Evolutionary conservation across 1,139 yeast genomes (phyloP).

Genomic region (Pichia cactophila): DNA sequence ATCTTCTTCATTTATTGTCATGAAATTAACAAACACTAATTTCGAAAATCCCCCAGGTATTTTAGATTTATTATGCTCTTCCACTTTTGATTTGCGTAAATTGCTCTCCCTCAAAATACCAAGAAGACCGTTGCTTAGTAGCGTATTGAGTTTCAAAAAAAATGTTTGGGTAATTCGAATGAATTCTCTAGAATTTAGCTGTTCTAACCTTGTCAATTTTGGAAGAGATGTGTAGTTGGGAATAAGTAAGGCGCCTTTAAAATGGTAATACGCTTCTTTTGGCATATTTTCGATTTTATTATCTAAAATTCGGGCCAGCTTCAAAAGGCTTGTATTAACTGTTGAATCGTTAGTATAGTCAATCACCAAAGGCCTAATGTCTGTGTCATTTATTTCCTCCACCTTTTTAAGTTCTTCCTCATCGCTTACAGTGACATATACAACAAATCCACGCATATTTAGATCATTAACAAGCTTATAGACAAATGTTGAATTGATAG

Average conservation of each 20-base stretch:
- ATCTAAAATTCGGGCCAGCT: conserved; percentile 35
- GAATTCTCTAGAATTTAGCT: conserved; percentile 22
- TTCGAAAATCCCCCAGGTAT: conserved; percentile 22
- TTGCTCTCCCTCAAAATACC: conserved; percentile 25
- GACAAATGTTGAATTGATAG: conserved; percentile 71
- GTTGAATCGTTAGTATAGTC: conserved; percentile 33
- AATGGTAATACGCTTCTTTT: conserved; percentile 19
- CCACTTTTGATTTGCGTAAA: conserved; percentile 19
- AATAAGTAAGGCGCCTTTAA: conserved; percentile 25
- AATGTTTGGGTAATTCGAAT: conserved; percentile 20
- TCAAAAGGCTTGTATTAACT: conserved; percentile 34
- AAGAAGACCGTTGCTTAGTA: conserved; percentile 24
- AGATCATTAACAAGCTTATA: conserved; percentile 65
- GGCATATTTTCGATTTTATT: conserved; percentile 16
- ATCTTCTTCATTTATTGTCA: conserved; percentile 19
- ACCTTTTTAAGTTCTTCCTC: conserved; percentile 56
- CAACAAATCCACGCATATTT: conserved; percentile 72
- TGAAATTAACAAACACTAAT: conserved; percentile 24
- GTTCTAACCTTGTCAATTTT: conserved; percentile 22
- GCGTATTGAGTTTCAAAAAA: conserved; percentile 19
- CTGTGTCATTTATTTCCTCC: conserved; percentile 44
- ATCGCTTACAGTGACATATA: conserved; percentile 64
- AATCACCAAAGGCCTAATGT: conserved; percentile 47
- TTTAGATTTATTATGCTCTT: conserved; percentile 16
- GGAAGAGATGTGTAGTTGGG: conserved; percentile 29